Evolutionary conservation across 2,329 filamentous ascomycete species (phyloP), one percentile per base, ranked within the genome.

Genomic region (Hortaea sp.): DNA sequence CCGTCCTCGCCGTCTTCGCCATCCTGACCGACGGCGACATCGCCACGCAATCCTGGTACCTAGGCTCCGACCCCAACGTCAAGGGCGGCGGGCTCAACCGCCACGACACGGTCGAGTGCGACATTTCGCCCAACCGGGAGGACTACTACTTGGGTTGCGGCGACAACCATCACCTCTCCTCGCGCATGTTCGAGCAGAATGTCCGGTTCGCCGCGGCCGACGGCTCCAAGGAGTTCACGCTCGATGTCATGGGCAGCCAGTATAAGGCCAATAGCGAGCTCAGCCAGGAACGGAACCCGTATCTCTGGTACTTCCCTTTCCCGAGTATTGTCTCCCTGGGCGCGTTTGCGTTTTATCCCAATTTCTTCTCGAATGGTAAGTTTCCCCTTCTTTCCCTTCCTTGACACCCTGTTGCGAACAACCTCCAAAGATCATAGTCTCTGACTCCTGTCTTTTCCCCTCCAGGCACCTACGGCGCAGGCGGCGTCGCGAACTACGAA

Each of bases 81-180:
- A 55, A 53, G 35, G 48, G 58, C 20, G 52, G 50, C 12, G 6
- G 39, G 41, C 37, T 44, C 32, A 37, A 37, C 12, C 32, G 32
- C 12, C 32, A 37, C 32, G 47, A 12, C 5, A 63, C 59, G 28
- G 53, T 56, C 29, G 59, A 63, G 46, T 52, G 45, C 29, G 60
- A 61, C 47, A 52, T 61, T 32, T 60, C 56, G 1, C 59, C 59
- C n/a, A 59, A 60, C 46, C 49, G 50, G n/a, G 55, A 55, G 51
- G 63, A 66, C 46, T 66, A 60, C 56, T 65, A 63, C 55, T 50
- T 56, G 13, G 64, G 57, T 31, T 60, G 56, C 42, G 58, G 58
- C 20, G 57, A 60, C 51, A 62, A 61, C 48, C 60, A 63, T 52
- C 57, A 60, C 42, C 37, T 63, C 11, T 60, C 55, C 3, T 61